These are phyloP conservation scores for Mycena crocata DNA, from an alignment of 768 basidiomycete species.

Conservation along the genomic window DNA sequence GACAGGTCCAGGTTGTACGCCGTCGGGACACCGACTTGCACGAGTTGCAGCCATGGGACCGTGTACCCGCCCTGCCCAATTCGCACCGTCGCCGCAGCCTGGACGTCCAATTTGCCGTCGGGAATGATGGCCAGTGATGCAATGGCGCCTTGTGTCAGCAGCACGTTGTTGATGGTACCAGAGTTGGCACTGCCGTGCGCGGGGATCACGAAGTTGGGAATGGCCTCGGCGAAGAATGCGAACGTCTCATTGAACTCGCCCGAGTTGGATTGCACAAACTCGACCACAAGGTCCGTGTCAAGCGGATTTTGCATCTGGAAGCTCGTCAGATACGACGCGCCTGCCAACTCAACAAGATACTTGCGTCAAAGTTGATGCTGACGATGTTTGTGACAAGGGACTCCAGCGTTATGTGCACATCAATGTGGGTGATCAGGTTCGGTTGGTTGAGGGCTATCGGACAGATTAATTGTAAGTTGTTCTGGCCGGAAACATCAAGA, in stretches of 20 bases:
- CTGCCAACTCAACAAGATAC: slow-evolving; percentile 30
- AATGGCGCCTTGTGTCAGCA: slow-evolving; percentile 69
- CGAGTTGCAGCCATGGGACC: slow-evolving; percentile 74
- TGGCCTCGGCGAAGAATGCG: slow-evolving; percentile 68
- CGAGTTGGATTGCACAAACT: slow-evolving; percentile 67
- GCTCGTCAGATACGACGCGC: slow-evolving; percentile 16
- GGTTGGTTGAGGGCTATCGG: slow-evolving; percentile 61
- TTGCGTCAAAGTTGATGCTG: slow-evolving; percentile 67
- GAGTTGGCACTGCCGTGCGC: slow-evolving; percentile 71
- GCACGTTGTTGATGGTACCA: slow-evolving; percentile 66
- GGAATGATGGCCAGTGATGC: slow-evolving; percentile 69
- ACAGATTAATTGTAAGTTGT: neutral
- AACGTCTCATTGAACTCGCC: slow-evolving; percentile 63
- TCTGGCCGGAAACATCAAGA: neutral
- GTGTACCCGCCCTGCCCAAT: slow-evolving; percentile 68
- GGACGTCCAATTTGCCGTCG: slow-evolving; percentile 64
- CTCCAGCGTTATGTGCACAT: slow-evolving; percentile 63
- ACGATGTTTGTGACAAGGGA: slow-evolving; percentile 64
- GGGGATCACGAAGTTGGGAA: slow-evolving; percentile 67
- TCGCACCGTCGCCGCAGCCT: slow-evolving; percentile 57
- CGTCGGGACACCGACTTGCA: slow-evolving; percentile 65
- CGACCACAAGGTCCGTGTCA: slow-evolving; percentile 66
- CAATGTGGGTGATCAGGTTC: slow-evolving; percentile 66
- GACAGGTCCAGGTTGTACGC: slow-evolving; percentile 53
- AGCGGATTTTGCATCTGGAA: slow-evolving; percentile 65